Evolutionary conservation across 495 filamentous ascomycete genomes (phyloP).

Genomic region (Tetracladium marchalianum): DNA sequence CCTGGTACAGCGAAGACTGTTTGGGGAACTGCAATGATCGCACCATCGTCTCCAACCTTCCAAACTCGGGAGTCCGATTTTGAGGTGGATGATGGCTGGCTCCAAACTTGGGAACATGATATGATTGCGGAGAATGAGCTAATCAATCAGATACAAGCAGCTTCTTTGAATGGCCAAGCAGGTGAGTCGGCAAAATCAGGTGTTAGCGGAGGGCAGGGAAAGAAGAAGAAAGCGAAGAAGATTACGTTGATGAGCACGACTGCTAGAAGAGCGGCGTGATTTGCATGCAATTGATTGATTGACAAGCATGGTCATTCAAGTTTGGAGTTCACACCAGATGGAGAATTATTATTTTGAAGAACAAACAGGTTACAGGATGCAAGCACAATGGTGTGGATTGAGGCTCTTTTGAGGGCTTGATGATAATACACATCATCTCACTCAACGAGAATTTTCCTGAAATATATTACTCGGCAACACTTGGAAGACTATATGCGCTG

Average conservation of each 20-base stretch:
- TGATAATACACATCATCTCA: too few relatives aligned
- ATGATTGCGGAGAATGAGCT: conserved; percentile 41
- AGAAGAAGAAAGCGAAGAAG: conserved; percentile 83
- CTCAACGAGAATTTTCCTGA: too few relatives aligned
- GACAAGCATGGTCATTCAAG: too few relatives aligned
- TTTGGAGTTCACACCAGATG: too few relatives aligned
- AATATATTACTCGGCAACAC: too few relatives aligned
- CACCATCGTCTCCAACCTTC: conserved; percentile 37
- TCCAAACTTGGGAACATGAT: conserved; percentile 65
- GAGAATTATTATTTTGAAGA: too few relatives aligned
- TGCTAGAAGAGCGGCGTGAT: conserved; percentile 55
- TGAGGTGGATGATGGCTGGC: conserved; percentile 65
- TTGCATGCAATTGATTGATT: background rate
- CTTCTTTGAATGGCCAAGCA: conserved; percentile 19
- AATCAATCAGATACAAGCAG: conserved; percentile 29
- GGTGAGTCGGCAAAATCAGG: conserved; percentile 23
- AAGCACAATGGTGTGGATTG: too few relatives aligned
- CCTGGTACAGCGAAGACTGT: conserved; percentile 62
- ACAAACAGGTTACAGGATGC: too few relatives aligned
- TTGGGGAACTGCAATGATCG: conserved; percentile 70
- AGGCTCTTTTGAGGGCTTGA: too few relatives aligned
- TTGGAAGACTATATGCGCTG: too few relatives aligned
- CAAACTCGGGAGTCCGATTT: conserved; percentile 26
- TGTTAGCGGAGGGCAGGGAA: conserved; percentile 23
- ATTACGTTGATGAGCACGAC: conserved; percentile 92